phyloP scores from a whole-genome alignment of 2,329 filamentous ascomycete species.

The Pseudocercospora crystallina region DNA sequence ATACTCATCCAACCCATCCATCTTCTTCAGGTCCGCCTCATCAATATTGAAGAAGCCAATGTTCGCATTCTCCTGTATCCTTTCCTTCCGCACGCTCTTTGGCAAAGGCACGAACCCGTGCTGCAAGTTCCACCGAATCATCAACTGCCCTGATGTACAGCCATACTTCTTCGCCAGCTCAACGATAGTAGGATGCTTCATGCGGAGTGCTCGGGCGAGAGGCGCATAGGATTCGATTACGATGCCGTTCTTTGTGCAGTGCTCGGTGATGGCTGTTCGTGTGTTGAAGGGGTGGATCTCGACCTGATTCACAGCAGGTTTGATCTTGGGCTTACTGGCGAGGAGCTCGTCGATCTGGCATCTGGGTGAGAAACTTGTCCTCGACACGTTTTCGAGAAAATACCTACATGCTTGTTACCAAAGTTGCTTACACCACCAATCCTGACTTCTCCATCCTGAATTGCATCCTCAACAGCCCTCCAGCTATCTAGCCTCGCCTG shows the following conservation, averaged over 20 bases:
- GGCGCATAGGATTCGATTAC: conserved; percentile 78
- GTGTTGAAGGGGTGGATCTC: conserved; percentile 84
- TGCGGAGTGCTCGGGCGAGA: conserved; percentile 67
- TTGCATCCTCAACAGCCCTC: conserved; percentile 74
- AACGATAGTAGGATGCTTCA: conserved; percentile 65
- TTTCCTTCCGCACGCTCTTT: conserved; percentile 64
- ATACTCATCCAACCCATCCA: conserved; percentile 69
- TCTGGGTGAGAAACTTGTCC: neutral
- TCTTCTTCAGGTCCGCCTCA: conserved; percentile 59
- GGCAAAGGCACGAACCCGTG: conserved; percentile 71
- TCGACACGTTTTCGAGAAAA: neutral
- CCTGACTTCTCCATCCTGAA: conserved; percentile 67
- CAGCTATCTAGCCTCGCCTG: conserved; percentile 69
- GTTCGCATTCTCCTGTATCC: conserved; percentile 65
- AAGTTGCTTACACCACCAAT: conserved; percentile 77
- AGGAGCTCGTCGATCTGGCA: conserved; percentile 67
- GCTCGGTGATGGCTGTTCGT: conserved; percentile 63
- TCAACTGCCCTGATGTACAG: conserved; percentile 70
- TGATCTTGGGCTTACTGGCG: conserved; percentile 59
- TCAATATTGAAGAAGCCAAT: conserved; percentile 62
- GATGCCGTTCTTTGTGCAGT: conserved; percentile 66
- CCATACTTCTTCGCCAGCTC: conserved; percentile 65
- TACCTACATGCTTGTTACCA: conserved; percentile 68
- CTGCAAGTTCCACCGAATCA: conserved; percentile 78
- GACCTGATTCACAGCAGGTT: conserved; percentile 75